These are phyloP conservation scores for Saturnispora gosingensis DNA, from an alignment of 805 yeast genomes.

Conservation along the genomic window DNA sequence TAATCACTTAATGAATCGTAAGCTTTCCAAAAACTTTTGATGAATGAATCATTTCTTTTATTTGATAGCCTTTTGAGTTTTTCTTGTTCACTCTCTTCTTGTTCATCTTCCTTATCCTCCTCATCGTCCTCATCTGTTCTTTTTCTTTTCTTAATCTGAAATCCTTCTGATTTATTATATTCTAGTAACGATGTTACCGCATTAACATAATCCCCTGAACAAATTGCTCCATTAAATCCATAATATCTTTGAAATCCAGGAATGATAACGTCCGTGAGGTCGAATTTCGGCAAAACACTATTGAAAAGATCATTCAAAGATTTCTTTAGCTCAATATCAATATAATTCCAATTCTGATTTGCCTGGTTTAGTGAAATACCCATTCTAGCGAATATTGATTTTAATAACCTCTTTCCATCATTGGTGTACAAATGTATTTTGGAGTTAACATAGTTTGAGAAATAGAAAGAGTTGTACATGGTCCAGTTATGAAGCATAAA, in stretches of 20 bases:
- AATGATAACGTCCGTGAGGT: slow-evolving; percentile 70
- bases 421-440: slow-evolving; percentile 84
- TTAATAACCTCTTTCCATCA: slow-evolving; percentile 77
- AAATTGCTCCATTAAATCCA: slow-evolving; percentile 79
- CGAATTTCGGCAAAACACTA: slow-evolving; percentile 64
- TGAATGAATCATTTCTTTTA: slow-evolving; percentile 27
- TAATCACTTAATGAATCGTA: slow-evolving; percentile 45
- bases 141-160: slow-evolving; percentile 4
- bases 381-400: slow-evolving; percentile 92
- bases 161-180: slow-evolving; percentile 34
- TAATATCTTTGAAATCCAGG: slow-evolving; percentile 81
- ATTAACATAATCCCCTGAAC: slow-evolving; percentile 92
- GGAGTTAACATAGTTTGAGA: slow-evolving; percentile 86
- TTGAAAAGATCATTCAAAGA: slow-evolving; percentile 60
- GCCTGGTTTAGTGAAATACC: slow-evolving; percentile 88
- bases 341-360: slow-evolving; percentile 84
- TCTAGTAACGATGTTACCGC: slow-evolving; percentile 79
- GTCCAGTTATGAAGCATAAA: slow-evolving; percentile 90
- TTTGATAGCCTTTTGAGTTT: slow-evolving; percentile 21
- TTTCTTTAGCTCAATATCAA: slow-evolving; percentile 72
- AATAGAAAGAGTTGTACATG: slow-evolving; percentile 79
- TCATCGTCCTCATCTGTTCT: slow-evolving; percentile 8
- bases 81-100: slow-evolving; percentile 23
- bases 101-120: slow-evolving; percentile 21
- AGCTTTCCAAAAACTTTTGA: slow-evolving; percentile 44